These are phyloP conservation scores for Tolypocladium ophioglossoides DNA, from an alignment of 2,329 filamentous ascomycete genomes.

Conservation along the genomic window DNA sequence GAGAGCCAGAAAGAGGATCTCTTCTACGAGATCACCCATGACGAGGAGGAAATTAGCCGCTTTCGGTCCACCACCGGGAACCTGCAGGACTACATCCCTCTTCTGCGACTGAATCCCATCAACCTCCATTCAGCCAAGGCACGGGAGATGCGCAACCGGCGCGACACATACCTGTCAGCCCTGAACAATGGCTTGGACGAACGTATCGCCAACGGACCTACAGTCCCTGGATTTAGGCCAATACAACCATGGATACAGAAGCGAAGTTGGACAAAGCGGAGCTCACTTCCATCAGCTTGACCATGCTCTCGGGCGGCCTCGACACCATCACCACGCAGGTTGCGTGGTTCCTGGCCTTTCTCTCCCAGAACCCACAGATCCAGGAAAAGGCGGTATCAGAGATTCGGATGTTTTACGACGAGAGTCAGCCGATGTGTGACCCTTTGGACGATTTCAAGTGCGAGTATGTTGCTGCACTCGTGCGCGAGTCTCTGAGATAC, in stretches of 20 bases:
- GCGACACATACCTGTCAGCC: conserved; percentile 48
- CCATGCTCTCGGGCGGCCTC: conserved; percentile 57
- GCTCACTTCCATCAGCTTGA: conserved; percentile 54
- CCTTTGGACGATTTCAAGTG: conserved; percentile 53
- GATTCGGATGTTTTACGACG: conserved; percentile 42
- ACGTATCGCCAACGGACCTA: conserved; percentile 48
- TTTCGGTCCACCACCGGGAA: conserved; percentile 51
- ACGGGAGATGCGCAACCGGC: conserved; percentile 45
- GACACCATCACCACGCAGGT: conserved; percentile 58
- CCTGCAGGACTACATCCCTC: conserved; percentile 50
- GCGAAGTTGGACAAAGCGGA: conserved; percentile 52
- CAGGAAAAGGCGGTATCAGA: conserved; percentile 48
- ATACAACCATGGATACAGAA: conserved; percentile 53
- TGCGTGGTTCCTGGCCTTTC: conserved; percentile 52
- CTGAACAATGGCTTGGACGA: conserved; percentile 50
- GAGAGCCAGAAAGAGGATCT: conserved; percentile 45
- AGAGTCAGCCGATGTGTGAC: conserved; percentile 46
- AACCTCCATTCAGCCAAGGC: conserved; percentile 47
- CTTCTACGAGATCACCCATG: conserved; percentile 53
- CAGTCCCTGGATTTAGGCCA: conserved; percentile 56
- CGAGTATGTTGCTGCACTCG: conserved; percentile 50
- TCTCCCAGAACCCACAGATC: conserved; percentile 49
- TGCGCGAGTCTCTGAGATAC: conserved; percentile 50
- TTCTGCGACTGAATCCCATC: conserved; percentile 50
- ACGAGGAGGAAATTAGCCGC: conserved; percentile 49